A percentile compares a stretch with the other conserved stretches of the same genome.
Evolutionary conservation across 306 rosid genomes (phyloP).

Genomic region (Benincasa hispida): DNA sequence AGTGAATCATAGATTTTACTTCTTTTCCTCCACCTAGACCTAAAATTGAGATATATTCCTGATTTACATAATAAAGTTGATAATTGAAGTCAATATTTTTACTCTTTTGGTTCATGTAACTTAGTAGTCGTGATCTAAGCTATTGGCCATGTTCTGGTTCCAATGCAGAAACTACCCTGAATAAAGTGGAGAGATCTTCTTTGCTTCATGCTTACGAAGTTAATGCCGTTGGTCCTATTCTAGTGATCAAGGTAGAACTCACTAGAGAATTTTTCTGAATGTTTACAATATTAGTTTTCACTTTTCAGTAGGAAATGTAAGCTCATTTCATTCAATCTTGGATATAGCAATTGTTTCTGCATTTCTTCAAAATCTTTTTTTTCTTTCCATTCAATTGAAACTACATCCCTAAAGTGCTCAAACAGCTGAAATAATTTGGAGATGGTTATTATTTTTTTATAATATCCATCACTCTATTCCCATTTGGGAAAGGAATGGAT

Average conservation of each 20-base stretch:
- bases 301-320: not conserved
- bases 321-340: not conserved
- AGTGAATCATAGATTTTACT: not conserved
- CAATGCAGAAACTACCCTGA: constrained; percentile 75
- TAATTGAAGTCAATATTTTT: not conserved
- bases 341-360: not conserved
- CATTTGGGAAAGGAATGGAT: not conserved
- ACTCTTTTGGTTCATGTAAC: not conserved
- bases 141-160: constrained; percentile 7
- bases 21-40: not conserved
- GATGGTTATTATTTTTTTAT: not conserved
- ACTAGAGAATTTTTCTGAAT: not conserved
- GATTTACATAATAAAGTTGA: not conserved
- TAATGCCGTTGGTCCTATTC: constrained; percentile 83
- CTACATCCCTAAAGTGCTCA: not conserved
- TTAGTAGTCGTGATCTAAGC: not conserved
- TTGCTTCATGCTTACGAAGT: constrained; percentile 72
- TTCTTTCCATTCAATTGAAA: not conserved
- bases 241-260: constrained; percentile 73
- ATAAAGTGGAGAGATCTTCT: constrained; percentile 72
- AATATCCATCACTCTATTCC: not conserved
- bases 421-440: not conserved
- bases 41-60: not conserved
- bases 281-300: not conserved
- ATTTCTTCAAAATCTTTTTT: not conserved